Percentiles rank a stretch among this genome's conserved stretches.
Conservation (phyloP, 192 early-diverging fungal genomes). For the Coemansia sp. region DNA sequence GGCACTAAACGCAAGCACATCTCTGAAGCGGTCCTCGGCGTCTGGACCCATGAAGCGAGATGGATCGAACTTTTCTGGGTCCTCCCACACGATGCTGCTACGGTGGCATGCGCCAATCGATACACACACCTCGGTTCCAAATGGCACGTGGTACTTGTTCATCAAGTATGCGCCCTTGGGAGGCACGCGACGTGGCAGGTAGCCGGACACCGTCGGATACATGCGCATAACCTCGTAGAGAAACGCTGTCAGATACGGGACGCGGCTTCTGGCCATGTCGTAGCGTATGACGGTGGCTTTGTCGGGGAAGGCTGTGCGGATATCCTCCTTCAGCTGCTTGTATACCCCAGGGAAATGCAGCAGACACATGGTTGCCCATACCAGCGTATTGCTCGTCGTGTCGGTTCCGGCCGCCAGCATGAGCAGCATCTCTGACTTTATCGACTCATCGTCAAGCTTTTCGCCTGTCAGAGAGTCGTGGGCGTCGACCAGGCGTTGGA, state of each 20-base stretch:
- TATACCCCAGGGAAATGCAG: conserved; percentile 31
- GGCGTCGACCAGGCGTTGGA: conserved; percentile 48
- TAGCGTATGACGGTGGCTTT: conserved; percentile 14
- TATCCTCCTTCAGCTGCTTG: conserved; percentile 20
- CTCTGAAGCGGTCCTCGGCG: conserved; percentile 3
- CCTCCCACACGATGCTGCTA: conserved; percentile 11
- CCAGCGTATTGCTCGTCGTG: conserved; percentile 49
- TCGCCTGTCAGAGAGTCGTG: conserved; percentile 33
- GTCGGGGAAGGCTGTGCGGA: conserved; percentile 34
- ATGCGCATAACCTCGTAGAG: conserved; percentile 48
- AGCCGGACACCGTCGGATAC: conserved; percentile 23
- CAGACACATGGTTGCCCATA: conserved; percentile 37
- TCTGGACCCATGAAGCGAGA: conserved; percentile 38
- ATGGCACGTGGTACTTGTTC: conserved; percentile 22
- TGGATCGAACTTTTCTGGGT: conserved; percentile 30
- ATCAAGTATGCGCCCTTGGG: conserved; percentile 6
- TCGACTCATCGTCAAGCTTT: conserved; percentile 4
- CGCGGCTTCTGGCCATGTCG: conserved; percentile 11
- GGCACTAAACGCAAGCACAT: conserved; percentile 31
- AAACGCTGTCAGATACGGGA: conserved; percentile 45
- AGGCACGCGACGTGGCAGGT: conserved; percentile 31
- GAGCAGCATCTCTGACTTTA: conserved; percentile 29
- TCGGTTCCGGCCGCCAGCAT: conserved; percentile 50
- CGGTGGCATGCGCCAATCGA: conserved; percentile 39
- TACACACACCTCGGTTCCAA: conserved; percentile 13